Conservation (phyloP, 2,329 filamentous ascomycete species). For the Exutisphaerella laricina region DNA sequence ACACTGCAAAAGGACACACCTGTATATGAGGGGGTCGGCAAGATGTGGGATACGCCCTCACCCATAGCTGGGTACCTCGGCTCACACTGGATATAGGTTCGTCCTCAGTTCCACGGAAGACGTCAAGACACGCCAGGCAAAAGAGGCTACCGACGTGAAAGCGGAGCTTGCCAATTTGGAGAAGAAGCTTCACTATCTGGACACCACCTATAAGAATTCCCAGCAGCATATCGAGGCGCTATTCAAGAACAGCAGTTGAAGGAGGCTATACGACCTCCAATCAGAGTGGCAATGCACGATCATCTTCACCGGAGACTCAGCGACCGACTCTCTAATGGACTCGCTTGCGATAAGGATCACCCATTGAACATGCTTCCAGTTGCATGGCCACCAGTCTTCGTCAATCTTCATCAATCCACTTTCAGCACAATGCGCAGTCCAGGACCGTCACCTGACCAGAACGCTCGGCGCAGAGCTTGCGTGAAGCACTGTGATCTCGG, state of each 20-base stretch:
- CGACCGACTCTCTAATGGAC: too few relatives aligned
- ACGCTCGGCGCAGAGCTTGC: too few relatives aligned
- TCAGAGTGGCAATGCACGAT: too few relatives aligned
- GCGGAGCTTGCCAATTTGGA: constrained; percentile 73
- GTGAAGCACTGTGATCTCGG: too few relatives aligned
- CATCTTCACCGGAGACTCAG: too few relatives aligned
- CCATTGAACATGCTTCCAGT: too few relatives aligned
- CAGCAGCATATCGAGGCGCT: constrained; percentile 87
- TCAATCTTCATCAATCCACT: too few relatives aligned
- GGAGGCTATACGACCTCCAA: too few relatives aligned
- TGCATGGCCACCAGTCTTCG: too few relatives aligned
- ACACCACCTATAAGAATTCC: constrained; percentile 94
- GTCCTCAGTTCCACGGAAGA: constrained; percentile 67
- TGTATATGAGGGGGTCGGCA: constrained; percentile 92
- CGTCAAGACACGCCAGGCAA: constrained; percentile 68
- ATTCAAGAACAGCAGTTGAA: constrained; percentile 48
- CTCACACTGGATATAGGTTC: constrained; percentile 59
- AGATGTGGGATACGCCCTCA: constrained; percentile 61
- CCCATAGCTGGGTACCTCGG: constrained; percentile 11
- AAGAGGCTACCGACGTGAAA: constrained; percentile 69
- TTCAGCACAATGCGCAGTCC: too few relatives aligned
- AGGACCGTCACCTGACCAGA: too few relatives aligned
- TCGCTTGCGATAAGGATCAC: too few relatives aligned
- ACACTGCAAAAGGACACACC: constrained; percentile 68
- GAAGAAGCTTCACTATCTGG: constrained; percentile 87